Evolutionary conservation across 345 rosid species (phyloP).

Genomic region (Euphorbia lathyris): DNA sequence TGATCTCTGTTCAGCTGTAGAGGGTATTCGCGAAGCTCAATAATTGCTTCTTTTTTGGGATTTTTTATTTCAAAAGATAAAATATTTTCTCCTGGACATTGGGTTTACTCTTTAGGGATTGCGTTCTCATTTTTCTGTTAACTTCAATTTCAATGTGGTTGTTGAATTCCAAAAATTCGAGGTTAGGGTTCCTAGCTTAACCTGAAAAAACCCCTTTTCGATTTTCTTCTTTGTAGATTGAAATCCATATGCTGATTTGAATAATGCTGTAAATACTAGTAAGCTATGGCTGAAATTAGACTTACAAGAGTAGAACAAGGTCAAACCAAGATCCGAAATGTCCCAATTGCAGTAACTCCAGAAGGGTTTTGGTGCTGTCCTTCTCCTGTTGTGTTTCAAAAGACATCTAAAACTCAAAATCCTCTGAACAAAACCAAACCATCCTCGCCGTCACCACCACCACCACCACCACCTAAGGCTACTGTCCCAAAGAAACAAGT

Average conservation of each 20-base stretch:
- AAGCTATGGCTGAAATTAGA: conserved; percentile 81
- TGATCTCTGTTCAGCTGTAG: conserved; percentile 17
- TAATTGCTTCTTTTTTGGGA: conserved; percentile 8
- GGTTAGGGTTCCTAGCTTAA: neutral
- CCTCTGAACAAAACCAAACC: conserved; percentile 61
- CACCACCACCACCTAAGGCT: conserved; percentile 47
- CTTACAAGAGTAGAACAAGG: conserved; percentile 67
- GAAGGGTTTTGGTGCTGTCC: conserved; percentile 99
- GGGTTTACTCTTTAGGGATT: neutral
- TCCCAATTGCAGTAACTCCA: conserved; percentile 94
- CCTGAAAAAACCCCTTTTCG: neutral
- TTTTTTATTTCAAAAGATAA: neutral
- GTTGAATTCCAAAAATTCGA: neutral
- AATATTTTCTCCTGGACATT: neutral
- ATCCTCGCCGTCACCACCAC: conserved; percentile 66
- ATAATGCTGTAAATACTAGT: conserved; percentile 30
- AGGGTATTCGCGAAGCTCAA: neutral
- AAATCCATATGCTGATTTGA: conserved; percentile 15
- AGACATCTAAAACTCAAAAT: conserved; percentile 62
- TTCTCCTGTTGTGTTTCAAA: conserved; percentile 89
- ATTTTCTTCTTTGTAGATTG: conserved; percentile 10
- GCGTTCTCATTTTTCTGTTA: conserved; percentile 1
- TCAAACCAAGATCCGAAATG: conserved; percentile 78
- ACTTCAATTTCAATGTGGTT: neutral
- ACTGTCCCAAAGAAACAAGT: conserved; percentile 45